Base-by-base conservation (phyloP, 2,329 filamentous ascomycete genomes). In the Penicillium sp. region DNA sequence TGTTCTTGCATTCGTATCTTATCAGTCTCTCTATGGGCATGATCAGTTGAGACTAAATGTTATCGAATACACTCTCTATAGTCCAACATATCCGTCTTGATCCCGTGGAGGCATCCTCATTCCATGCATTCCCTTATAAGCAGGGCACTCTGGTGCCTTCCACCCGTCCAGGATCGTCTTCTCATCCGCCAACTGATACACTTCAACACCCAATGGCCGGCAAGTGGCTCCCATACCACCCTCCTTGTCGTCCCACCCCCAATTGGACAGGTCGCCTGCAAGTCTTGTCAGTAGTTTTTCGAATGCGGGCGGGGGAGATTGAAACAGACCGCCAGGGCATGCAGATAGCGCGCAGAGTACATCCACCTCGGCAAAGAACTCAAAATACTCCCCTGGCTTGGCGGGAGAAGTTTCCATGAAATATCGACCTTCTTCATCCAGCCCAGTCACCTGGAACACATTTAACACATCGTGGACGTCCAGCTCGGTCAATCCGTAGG, bases 391-490 rank as follows among this genome's bases (percentile, higher is more conserved):
- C 25, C 77, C 78, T 25, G 72, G 60, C 59, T 76, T 78, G 4
- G 81, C 79, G 5, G 81, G 81, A 31, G 74, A 81, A 8, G 81
- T 74, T 53, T 79, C 77, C 80, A 96, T 96, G 61, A 91, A 93
- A 66, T 93, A 94, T 54, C 86, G 83, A 0, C 90, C 90, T 60
- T 88, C 70, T 55, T 84, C 80, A 68, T 95, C 88, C 49, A 95
- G 72, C 0, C 91, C 90, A 0, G 91, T 95, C 6, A 93, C 90
- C 73, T 96, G 91, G 71, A 96, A 95, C 3, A 96, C 81, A 69
- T 96, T 96, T 55, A 96, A 82, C 0, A 96, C 91, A 72, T 96
- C 91, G 69, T 96, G 91, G 1, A 95, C 86, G 70, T 95, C 90
- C 34, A 81, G 79, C 75, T 95, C 91, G 5, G 80, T 83, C 43